Conservation (phyloP, 306 rosid species). For the Lathyrus aphaca region DNA sequence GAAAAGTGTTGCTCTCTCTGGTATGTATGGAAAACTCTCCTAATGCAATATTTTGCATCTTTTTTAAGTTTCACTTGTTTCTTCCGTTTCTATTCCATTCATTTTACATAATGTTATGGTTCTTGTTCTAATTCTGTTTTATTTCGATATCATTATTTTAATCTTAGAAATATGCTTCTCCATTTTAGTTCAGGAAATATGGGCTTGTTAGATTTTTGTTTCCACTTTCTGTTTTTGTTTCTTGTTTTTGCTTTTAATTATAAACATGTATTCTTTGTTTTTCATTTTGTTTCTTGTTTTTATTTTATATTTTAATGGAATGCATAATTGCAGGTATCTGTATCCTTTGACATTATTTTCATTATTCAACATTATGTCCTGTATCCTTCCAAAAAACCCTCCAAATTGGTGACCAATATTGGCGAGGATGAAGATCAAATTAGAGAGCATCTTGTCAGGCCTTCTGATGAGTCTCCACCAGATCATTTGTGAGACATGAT, state of each 20-base stretch:
- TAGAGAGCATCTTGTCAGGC: conserved; percentile 42
- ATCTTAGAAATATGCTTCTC: conserved; percentile 6
- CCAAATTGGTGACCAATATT: conserved; percentile 25
- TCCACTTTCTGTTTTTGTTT: neutral
- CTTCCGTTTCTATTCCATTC: neutral
- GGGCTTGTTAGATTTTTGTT: neutral
- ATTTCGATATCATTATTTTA: conserved; percentile 16
- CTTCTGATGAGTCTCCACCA: conserved; percentile 40
- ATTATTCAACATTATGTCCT: conserved; percentile 51
- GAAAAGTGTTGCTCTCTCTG: conserved; percentile 85
- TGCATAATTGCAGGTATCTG: conserved; percentile 65
- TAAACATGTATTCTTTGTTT: neutral
- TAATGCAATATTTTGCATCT: conserved; percentile 7
- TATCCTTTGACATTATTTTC: conserved; percentile 71
- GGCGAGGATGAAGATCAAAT: conserved; percentile 36
- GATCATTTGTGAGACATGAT: conserved; percentile 43
- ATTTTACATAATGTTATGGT: conserved; percentile 10
- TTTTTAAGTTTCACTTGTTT: conserved; percentile 7
- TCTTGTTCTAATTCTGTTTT: conserved; percentile 14
- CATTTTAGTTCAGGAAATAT: conserved; percentile 4
- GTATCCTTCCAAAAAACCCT: conserved; percentile 32
- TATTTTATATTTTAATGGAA: conserved; percentile 1
- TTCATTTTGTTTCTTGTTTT: neutral
- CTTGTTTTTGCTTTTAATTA: neutral
- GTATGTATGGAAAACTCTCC: conserved; percentile 64